Evolutionary conservation across 148 eudicot genomes (phyloP).

Genomic region (Silene uniflora): DNA sequence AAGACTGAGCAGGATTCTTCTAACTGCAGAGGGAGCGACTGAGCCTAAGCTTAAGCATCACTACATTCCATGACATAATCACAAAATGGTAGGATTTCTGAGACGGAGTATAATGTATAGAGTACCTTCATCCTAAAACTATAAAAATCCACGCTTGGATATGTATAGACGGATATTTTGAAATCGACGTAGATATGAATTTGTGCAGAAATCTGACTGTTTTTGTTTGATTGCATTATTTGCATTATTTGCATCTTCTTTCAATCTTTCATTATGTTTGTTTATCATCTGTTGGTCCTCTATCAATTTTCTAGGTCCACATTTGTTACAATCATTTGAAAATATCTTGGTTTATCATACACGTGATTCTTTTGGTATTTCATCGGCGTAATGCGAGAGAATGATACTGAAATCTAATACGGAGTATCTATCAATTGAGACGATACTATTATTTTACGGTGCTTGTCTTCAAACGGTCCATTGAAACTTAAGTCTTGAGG

Average conservation of each 20-base stretch:
- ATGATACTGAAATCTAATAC: too few relatives aligned
- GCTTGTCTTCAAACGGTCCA: too few relatives aligned
- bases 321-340: too few relatives aligned
- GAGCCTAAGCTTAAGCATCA: not conserved
- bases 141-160: not conserved
- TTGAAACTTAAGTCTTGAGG: too few relatives aligned
- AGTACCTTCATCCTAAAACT: not conserved
- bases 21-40: constrained; percentile 42
- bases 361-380: not conserved
- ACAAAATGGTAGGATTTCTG: too few relatives aligned
- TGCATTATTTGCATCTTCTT: not conserved
- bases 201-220: constrained; percentile 1
- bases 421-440: too few relatives aligned
- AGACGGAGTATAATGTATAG: constrained; percentile 1
- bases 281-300: not conserved
- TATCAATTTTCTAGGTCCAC: not conserved
- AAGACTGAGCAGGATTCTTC: constrained; percentile 34
- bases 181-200: constrained; percentile 21
- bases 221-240: constrained; percentile 8
- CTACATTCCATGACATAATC: too few relatives aligned
- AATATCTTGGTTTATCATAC: not conserved
- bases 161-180: constrained; percentile 18
- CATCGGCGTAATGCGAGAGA: too few relatives aligned
- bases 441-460: too few relatives aligned
- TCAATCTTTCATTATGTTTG: not conserved